phyloP scores from a whole-genome alignment of 129 eudicot species.

The Saussurea involucrata region DNA sequence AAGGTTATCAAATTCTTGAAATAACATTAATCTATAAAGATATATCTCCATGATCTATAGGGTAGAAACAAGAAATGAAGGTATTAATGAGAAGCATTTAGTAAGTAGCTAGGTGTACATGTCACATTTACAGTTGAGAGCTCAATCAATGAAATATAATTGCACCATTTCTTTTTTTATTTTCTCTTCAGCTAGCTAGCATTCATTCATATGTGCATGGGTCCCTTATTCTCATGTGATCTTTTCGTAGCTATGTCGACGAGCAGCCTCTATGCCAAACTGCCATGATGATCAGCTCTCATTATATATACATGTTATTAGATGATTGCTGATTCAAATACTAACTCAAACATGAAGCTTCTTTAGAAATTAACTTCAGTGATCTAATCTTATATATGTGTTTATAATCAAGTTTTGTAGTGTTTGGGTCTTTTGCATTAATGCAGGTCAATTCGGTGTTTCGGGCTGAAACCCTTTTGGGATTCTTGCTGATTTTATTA shows the following conservation, averaged over 20 bases:
- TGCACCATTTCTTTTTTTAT: slow-evolving; percentile 4
- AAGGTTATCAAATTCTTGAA: not conserved
- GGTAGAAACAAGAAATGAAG: slow-evolving; percentile 16
- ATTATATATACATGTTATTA: slow-evolving; percentile 34
- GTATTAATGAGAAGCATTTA: slow-evolving; percentile 24
- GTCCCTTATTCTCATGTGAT: slow-evolving; percentile 64
- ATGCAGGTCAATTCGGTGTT: slow-evolving; percentile 46
- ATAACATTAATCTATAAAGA: not conserved
- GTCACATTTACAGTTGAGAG: slow-evolving; percentile 44
- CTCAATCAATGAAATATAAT: slow-evolving; percentile 58
- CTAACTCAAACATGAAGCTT: slow-evolving; percentile 22
- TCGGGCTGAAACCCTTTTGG: slow-evolving; percentile 37
- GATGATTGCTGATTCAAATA: slow-evolving; percentile 16
- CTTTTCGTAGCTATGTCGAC: slow-evolving; percentile 36
- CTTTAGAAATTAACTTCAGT: slow-evolving; percentile 1
- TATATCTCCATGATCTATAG: not conserved
- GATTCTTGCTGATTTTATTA: slow-evolving; percentile 46
- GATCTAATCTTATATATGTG: not conserved
- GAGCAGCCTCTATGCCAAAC: slow-evolving; percentile 12
- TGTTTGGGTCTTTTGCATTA: not conserved
- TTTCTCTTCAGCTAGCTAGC: not conserved
- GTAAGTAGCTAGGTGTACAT: slow-evolving; percentile 40
- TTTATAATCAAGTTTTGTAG: slow-evolving; percentile 1
- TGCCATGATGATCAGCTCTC: slow-evolving; percentile 12
- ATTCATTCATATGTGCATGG: slow-evolving; percentile 23